These are phyloP conservation scores for Neonectria magnoliae DNA, from an alignment of 2,329 filamentous ascomycete species.

Conservation along the genomic window DNA sequence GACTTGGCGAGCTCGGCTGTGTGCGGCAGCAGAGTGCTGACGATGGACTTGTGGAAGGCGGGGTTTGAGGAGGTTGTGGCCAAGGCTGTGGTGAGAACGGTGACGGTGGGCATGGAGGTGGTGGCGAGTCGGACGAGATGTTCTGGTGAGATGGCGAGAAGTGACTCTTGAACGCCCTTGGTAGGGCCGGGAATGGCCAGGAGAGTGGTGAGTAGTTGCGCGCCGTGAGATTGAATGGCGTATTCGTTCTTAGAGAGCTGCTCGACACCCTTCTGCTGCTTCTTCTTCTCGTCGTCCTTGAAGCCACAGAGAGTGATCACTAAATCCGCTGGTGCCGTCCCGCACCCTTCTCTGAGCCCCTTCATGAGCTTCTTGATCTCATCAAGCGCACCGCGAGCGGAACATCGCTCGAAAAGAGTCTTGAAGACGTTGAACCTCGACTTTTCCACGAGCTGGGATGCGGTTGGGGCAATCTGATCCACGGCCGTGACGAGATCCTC, in stretches of 20 bases:
- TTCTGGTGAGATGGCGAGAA: conserved; percentile 67
- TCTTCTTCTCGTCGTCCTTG: conserved; percentile 46
- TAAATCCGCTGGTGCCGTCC: conserved; percentile 57
- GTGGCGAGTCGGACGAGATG: conserved; percentile 73
- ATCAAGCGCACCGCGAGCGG: conserved; percentile 70
- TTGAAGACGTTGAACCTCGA: conserved; percentile 82
- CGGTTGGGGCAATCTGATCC: conserved; percentile 75
- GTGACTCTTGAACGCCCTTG: conserved; percentile 77
- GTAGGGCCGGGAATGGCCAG: conserved; percentile 78
- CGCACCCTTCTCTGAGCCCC: conserved; percentile 60
- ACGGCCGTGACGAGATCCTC: conserved; percentile 83
- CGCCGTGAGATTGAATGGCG: conserved; percentile 73
- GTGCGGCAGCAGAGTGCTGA: conserved; percentile 58
- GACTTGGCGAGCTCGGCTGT: conserved; percentile 58
- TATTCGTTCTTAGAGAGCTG: conserved; percentile 65
- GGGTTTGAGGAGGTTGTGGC: conserved; percentile 59
- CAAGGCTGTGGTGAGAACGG: conserved; percentile 62
- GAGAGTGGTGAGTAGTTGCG: conserved; percentile 82
- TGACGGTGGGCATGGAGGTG: conserved; percentile 58
- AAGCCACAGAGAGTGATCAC: conserved; percentile 62
- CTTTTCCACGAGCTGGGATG: conserved; percentile 77
- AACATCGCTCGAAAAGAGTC: conserved; percentile 83
- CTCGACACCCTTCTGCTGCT: conserved; percentile 49
- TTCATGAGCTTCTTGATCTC: conserved; percentile 60
- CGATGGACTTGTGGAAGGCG: conserved; percentile 65